phyloP scores from a whole-genome alignment of 2,329 filamentous ascomycete species.

The Phialocephala subalpina region DNA sequence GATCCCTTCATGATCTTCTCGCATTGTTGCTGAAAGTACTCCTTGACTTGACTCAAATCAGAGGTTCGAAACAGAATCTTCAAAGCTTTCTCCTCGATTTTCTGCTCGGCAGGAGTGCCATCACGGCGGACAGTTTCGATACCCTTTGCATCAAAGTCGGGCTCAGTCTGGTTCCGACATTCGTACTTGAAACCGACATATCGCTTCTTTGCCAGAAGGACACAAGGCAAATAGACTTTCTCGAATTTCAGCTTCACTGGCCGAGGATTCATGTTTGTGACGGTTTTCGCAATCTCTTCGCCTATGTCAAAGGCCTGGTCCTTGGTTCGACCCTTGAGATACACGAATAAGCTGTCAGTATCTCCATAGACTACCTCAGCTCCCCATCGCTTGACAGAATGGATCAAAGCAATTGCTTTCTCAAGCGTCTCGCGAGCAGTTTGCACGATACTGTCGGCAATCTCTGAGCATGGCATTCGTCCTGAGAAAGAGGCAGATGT shows the following conservation, averaged over 20 bases:
- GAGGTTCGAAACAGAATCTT: conserved; percentile 89
- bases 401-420: conserved; percentile 90
- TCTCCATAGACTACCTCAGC: conserved; percentile 98
- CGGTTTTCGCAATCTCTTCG: conserved; percentile 85
- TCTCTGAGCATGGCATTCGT: conserved; percentile 96
- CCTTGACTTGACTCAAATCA: conserved; percentile 88
- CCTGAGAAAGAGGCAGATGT: conserved; percentile 97
- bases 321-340: conserved; percentile 85
- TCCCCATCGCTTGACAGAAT: conserved; percentile 85
- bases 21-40: conserved; percentile 90
- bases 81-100: conserved; percentile 92
- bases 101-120: conserved; percentile 93
- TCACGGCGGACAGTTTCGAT: conserved; percentile 97
- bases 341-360: conserved; percentile 93
- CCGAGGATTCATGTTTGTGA: conserved; percentile 89
- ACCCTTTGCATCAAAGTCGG: conserved; percentile 96
- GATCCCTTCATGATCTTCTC: conserved; percentile 89
- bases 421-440: conserved; percentile 94
- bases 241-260: conserved; percentile 98
- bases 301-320: conserved; percentile 93
- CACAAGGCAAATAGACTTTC: conserved; percentile 96
- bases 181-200: conserved; percentile 99
- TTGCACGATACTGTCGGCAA: conserved; percentile 97
- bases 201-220: conserved; percentile 94
- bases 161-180: conserved; percentile 73